Percentiles rank a stretch among this genome's conserved stretches.
phyloP scores from a whole-genome alignment of 1,284 basidiomycete genomes.

The Papiliotrema fonsecae region DNA sequence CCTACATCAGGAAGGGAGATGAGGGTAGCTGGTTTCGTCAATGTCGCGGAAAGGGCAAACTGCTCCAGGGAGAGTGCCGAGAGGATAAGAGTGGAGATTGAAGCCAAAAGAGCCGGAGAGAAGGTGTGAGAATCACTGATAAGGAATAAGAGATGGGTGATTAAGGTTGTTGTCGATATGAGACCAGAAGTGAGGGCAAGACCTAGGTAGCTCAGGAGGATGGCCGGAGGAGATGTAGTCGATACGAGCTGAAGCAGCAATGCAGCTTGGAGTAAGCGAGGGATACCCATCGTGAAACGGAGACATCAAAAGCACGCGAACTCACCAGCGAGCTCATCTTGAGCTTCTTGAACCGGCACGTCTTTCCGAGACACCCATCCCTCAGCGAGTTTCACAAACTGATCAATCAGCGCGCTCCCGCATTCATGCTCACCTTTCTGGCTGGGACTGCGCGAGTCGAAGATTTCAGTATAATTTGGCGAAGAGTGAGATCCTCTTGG shows the following conservation, averaged over 20 bases:
- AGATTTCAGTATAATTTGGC: conserved; percentile 11
- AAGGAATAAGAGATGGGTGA: conserved; percentile 24
- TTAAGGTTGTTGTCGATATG: conserved; percentile 20
- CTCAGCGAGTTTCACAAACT: conserved; percentile 19
- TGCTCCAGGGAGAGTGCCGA: conserved; percentile 15
- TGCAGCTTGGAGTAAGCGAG: conserved; percentile 14
- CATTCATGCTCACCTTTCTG: conserved; percentile 4
- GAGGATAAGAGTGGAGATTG: conserved; percentile 21
- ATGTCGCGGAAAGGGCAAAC: conserved; percentile 9
- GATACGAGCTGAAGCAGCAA: conserved; percentile 21
- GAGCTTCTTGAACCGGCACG: conserved; percentile 2
- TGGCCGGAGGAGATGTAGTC: conserved; percentile 20
- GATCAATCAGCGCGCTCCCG: background rate
- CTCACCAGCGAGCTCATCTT: conserved; percentile 12
- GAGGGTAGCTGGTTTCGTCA: conserved; percentile 4
- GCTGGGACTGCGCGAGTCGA: conserved; percentile 15
- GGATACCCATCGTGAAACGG: background rate
- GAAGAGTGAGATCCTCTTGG: conserved; percentile 7
- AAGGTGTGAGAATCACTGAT: conserved; percentile 8
- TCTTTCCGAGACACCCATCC: conserved; percentile 3
- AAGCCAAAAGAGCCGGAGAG: conserved; percentile 10
- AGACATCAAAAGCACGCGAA: background rate
- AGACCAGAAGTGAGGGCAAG: conserved; percentile 15
- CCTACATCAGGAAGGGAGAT: conserved; percentile 26
- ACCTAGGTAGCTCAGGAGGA: conserved; percentile 31